Evolutionary conservation across 169 alveolate genomes (phyloP).

Genomic region (Eimeria praecox): DNA sequence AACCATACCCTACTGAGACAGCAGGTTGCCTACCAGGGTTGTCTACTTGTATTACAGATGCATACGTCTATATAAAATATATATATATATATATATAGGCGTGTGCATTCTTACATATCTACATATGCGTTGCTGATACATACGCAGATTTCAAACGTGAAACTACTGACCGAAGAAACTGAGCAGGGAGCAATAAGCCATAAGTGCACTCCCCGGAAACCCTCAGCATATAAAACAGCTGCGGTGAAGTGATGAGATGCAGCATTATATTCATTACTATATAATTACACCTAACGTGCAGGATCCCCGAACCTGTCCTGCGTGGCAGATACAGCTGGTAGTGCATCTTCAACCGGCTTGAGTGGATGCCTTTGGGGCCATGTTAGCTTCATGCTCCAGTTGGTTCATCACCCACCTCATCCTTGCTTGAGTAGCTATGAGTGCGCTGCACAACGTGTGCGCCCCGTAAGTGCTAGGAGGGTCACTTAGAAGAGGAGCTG

Average conservation of each 20-base stretch:
- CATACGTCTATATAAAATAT: neutral
- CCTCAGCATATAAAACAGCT: neutral
- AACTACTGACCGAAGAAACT: neutral
- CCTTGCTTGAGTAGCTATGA: constrained; percentile 25
- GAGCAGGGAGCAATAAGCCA: neutral
- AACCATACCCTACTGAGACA: neutral
- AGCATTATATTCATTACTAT: too few relatives aligned
- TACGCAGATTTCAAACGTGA: neutral
- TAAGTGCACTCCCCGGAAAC: neutral
- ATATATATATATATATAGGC: neutral
- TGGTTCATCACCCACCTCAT: constrained; percentile 40
- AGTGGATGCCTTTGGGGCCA: neutral
- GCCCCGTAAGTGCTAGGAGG: constrained; percentile 41
- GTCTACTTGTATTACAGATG: neutral
- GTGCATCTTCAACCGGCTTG: neutral
- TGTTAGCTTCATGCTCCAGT: constrained; percentile 31
- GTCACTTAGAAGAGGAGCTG: constrained; percentile 32
- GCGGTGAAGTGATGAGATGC: neutral
- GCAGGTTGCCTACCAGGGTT: neutral
- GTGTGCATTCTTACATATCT: neutral
- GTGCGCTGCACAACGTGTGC: constrained; percentile 44
- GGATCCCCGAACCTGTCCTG: neutral
- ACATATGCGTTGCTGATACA: neutral
- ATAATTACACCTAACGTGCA: neutral
- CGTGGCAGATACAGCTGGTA: neutral